phyloP scores from a whole-genome alignment of 2,329 filamentous ascomycete species.

The Fusarium goolgardi region DNA sequence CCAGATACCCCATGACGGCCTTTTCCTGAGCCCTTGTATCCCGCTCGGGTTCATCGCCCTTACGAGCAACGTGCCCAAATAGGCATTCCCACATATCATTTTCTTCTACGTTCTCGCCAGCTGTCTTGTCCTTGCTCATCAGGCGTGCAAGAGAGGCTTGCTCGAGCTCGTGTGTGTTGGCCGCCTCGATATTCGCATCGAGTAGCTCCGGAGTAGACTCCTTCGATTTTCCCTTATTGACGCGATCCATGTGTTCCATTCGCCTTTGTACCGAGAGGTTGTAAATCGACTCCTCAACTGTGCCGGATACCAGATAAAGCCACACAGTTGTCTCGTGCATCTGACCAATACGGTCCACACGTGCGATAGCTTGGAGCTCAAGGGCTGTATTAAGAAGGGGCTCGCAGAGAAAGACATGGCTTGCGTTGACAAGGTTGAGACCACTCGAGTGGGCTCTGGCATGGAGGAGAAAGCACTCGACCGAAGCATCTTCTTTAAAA shows the following conservation, averaged over 20 bases:
- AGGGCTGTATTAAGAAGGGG: constrained; percentile 93
- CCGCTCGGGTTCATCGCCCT: constrained; percentile 35
- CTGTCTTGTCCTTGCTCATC: constrained; percentile 74
- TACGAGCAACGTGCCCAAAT: constrained; percentile 70
- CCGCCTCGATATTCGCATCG: constrained; percentile 77
- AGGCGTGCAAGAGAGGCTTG: constrained; percentile 76
- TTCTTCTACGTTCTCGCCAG: constrained; percentile 82
- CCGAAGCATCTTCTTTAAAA: constrained; percentile 79
- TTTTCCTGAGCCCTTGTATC: constrained; percentile 50
- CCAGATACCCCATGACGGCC: constrained; percentile 57
- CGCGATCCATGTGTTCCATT: constrained; percentile 75
- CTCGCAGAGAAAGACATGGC: constrained; percentile 93
- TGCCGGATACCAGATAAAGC: constrained; percentile 92
- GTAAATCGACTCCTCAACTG: constrained; percentile 93
- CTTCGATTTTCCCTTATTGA: constrained; percentile 54
- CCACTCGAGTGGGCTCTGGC: constrained; percentile 90
- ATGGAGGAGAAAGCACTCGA: constrained; percentile 89
- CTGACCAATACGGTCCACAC: constrained; percentile 95
- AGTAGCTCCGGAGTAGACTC: constrained; percentile 60
- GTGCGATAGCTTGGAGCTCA: constrained; percentile 93
- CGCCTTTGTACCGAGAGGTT: constrained; percentile 83
- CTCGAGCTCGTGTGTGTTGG: constrained; percentile 86
- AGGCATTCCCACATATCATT: constrained; percentile 90
- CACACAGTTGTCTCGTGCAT: constrained; percentile 89
- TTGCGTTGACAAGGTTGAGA: constrained; percentile 91